A percentile compares a stretch with the other conserved stretches of the same genome.
Conservation (phyloP, 2,329 filamentous ascomycete species). For the Cladorrhinum sp. region DNA sequence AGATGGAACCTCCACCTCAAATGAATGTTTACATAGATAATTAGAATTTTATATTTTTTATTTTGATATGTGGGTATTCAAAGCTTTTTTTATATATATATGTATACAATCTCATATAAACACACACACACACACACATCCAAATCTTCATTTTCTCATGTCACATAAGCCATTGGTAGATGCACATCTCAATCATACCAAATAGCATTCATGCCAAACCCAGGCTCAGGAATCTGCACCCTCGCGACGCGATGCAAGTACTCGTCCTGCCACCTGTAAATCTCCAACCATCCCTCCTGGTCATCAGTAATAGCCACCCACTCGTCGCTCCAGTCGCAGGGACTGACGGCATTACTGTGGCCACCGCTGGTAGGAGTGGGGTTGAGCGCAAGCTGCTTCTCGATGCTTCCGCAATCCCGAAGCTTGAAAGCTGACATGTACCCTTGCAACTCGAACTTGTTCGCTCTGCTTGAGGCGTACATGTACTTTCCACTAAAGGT, state of each 20-base stretch:
- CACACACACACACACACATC: no score
- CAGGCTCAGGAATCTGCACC: conserved; percentile 76
- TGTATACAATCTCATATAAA: neutral
- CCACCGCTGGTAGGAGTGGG: conserved; percentile 85
- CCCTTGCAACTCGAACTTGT: conserved; percentile 70
- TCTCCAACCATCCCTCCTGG: conserved; percentile 81
- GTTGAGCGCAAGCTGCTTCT: conserved; percentile 74
- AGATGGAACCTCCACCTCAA: no score
- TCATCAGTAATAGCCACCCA: conserved; percentile 90
- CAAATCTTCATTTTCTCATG: neutral
- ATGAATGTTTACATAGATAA: no score
- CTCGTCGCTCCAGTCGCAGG: conserved; percentile 80
- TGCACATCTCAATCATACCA: conserved; percentile 67
- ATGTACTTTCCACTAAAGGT: conserved; percentile 66
- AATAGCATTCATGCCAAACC: conserved; percentile 94
- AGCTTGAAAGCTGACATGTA: conserved; percentile 81
- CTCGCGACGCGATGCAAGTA: conserved; percentile 74
- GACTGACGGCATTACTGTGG: conserved; percentile 83
- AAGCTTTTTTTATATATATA: neutral
- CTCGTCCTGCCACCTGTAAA: conserved; percentile 83
- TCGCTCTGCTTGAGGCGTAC: conserved; percentile 80
- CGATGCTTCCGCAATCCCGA: conserved; percentile 64
- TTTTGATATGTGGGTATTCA: neutral
- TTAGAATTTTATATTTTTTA: neutral
- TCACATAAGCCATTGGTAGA: neutral